These are phyloP conservation scores for Albophoma yamanashiensis DNA, from an alignment of 2,329 filamentous ascomycete species.

Conservation along the genomic window DNA sequence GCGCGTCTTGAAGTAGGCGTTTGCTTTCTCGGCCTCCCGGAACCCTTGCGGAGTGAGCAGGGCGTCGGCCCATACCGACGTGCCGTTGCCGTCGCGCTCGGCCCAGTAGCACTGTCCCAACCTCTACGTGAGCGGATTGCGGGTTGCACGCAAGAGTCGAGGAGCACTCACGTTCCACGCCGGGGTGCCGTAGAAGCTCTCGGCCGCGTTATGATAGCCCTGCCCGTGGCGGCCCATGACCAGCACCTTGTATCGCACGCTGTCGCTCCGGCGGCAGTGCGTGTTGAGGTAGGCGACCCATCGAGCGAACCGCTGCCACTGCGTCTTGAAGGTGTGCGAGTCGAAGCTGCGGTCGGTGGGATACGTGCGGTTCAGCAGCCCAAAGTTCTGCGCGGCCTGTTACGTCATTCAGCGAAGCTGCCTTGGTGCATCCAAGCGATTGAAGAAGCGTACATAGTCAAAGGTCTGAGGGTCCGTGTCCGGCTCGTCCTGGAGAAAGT, in stretches of 20 bases:
- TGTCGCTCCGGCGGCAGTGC: slow-evolving; percentile 21
- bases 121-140: background rate
- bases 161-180: slow-evolving; percentile 51
- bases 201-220: slow-evolving; percentile 53
- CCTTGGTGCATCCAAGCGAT: no score
- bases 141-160: slow-evolving; percentile 5
- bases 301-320: slow-evolving; percentile 54
- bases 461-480: slow-evolving; percentile 45
- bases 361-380: slow-evolving; percentile 53
- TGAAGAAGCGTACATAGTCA: slow-evolving; percentile 44
- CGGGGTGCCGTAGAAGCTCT: slow-evolving; percentile 55
- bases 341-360: slow-evolving; percentile 37
- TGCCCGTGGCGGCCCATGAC: slow-evolving; percentile 62
- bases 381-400: slow-evolving; percentile 52
- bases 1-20: slow-evolving; percentile 46
- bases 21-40: slow-evolving; percentile 45
- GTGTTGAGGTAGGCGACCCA: slow-evolving; percentile 46
- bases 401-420: background rate
- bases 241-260: slow-evolving; percentile 52
- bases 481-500: slow-evolving; percentile 54
- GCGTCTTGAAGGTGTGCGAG: slow-evolving; percentile 32
- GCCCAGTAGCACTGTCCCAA: slow-evolving; percentile 51
- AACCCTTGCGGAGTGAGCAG: slow-evolving; percentile 47
- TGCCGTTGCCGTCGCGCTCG: slow-evolving; percentile 51
- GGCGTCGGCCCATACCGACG: slow-evolving; percentile 52